These are phyloP conservation scores for Melastoma candidum DNA, from an alignment of 441 rosid species.

Conservation along the genomic window DNA sequence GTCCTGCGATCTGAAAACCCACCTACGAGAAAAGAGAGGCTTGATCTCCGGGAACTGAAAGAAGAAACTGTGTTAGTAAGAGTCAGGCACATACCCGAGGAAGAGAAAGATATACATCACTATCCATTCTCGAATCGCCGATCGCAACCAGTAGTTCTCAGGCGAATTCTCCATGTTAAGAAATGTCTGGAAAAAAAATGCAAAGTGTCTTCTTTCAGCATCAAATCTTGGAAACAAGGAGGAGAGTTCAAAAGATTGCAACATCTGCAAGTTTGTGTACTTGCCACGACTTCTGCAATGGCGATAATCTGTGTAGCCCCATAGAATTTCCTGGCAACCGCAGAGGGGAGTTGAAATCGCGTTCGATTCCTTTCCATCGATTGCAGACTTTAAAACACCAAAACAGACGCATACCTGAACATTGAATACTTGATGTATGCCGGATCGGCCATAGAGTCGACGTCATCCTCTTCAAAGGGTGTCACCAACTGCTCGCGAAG, in stretches of 20 bases:
- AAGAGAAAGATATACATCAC: conserved; percentile 71
- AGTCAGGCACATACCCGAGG: conserved; percentile 46
- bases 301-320: conserved; percentile 84
- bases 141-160: conserved; percentile 68
- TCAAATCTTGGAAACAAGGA: neutral
- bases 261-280: conserved; percentile 7
- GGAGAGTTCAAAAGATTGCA: neutral
- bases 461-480: conserved; percentile 72
- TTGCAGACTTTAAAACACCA: neutral
- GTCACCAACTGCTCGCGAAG: conserved; percentile 51
- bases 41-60: neutral
- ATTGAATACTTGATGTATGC: conserved; percentile 62
- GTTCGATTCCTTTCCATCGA: neutral
- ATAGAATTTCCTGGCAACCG: conserved; percentile 62
- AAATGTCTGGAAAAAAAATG: conserved; percentile 40
- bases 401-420: conserved; percentile 54
- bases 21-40: conserved; percentile 27
- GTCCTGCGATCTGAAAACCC: conserved; percentile 89
- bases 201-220: conserved; percentile 4
- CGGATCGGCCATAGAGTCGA: conserved; percentile 74
- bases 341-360: too few species aligned
- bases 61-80: neutral
- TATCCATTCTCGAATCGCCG: conserved; percentile 76
- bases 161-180: conserved; percentile 59
- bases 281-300: conserved; percentile 72